Conservation (phyloP, 1,284 basidiomycete species). For the Volvariella volvacea region DNA sequence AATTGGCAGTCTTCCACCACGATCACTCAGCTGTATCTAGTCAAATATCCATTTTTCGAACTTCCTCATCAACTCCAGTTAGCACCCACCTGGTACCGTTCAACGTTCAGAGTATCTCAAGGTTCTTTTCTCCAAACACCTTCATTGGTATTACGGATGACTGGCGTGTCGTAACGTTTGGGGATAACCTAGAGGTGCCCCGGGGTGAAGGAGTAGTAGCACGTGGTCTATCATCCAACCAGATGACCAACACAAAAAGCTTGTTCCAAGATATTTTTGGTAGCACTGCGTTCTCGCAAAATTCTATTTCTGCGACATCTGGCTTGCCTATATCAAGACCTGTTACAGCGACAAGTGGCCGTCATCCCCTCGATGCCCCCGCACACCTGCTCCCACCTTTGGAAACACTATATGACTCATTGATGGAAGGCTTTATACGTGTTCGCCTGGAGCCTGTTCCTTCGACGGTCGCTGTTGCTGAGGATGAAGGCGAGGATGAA, state of each 20-base stretch:
- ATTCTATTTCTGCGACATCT: constrained; percentile 13
- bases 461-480: constrained; percentile 13
- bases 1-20: constrained; percentile 50
- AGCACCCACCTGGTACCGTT: constrained; percentile 50
- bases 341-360: constrained; percentile 30
- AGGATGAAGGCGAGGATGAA: constrained; percentile 32
- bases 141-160: constrained; percentile 61
- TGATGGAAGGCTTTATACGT: constrained; percentile 36
- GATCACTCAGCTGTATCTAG: constrained; percentile 21
- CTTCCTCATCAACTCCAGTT: constrained; percentile 36
- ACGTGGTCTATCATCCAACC: constrained; percentile 32
- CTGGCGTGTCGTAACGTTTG: constrained; percentile 60
- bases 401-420: constrained; percentile 65
- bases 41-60: constrained; percentile 41
- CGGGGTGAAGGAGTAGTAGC: constrained; percentile 36
- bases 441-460: constrained; percentile 43
- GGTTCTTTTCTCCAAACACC: constrained; percentile 40
- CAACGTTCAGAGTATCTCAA: constrained; percentile 42
- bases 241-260: constrained; percentile 39
- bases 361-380: constrained; percentile 64
- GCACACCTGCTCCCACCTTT: constrained; percentile 80
- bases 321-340: not conserved
- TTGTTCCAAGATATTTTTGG: constrained; percentile 87
- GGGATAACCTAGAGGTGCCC: constrained; percentile 40
- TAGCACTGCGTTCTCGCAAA: constrained; percentile 46